Evolutionary conservation across 441 rosid species (phyloP).

Genomic region (Populus tomentosa): DNA sequence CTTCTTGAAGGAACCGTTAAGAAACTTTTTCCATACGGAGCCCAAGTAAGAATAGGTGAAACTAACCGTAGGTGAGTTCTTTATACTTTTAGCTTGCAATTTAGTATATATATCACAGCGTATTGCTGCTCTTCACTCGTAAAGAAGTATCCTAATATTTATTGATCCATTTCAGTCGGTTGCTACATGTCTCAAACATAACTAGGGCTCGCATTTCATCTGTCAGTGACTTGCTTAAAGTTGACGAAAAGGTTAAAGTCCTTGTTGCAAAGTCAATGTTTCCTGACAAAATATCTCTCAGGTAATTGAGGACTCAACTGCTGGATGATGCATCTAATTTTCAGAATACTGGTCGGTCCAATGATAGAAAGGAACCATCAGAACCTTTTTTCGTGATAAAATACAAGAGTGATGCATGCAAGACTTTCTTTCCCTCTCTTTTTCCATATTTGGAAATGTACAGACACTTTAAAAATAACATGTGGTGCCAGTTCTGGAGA

Average conservation of each 20-base stretch:
- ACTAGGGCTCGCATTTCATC: conserved; percentile 46
- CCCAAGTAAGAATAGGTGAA: conserved; percentile 64
- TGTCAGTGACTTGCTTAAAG: conserved; percentile 56
- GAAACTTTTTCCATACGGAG: too few species aligned
- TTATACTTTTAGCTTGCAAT: not conserved
- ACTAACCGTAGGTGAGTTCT: conserved; percentile 68
- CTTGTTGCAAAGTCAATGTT: conserved; percentile 68
- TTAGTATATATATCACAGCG: not conserved
- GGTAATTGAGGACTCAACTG: conserved; percentile 35
- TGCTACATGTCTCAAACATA: conserved; percentile 83
- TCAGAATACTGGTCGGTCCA: not conserved
- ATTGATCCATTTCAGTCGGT: conserved; percentile 46
- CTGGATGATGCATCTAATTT: conserved; percentile 2
- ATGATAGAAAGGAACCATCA: too few species aligned
- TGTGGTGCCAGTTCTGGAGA: too few species aligned
- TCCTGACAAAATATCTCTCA: conserved; percentile 77
- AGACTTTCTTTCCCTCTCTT: too few species aligned
- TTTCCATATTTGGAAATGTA: too few species aligned
- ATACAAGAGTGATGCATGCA: too few species aligned
- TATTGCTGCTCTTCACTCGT: not conserved
- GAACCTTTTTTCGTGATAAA: too few species aligned
- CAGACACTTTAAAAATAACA: too few species aligned
- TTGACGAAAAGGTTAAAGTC: conserved; percentile 68
- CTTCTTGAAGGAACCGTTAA: conserved; percentile 78
- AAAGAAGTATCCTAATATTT: conserved; percentile 10